Evolutionary conservation across 2,329 filamentous ascomycete species (phyloP).

Genomic region (Fusarium secorum): DNA sequence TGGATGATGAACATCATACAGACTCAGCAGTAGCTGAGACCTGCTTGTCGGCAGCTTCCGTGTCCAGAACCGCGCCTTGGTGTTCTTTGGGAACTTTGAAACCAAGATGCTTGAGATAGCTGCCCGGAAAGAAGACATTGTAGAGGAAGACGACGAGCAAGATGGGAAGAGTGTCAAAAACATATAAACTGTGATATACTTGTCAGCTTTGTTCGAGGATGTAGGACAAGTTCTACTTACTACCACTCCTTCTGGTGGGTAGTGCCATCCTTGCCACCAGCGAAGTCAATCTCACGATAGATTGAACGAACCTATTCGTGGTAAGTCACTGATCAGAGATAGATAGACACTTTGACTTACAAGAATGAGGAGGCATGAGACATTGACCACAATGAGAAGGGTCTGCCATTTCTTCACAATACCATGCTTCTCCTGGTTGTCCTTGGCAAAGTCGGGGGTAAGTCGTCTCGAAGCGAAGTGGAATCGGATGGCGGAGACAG

Average conservation of each 20-base stretch:
- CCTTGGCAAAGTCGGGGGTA: conserved; percentile 13
- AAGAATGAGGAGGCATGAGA: conserved; percentile 31
- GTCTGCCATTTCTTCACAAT: conserved; percentile 24
- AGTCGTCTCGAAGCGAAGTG: conserved; percentile 51
- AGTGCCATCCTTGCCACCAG: conserved; percentile 19
- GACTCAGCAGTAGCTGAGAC: background rate
- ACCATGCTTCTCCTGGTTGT: conserved; percentile 22
- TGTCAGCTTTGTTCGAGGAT: background rate
- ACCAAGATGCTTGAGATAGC: conserved; percentile 28
- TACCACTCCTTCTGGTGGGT: conserved; percentile 36
- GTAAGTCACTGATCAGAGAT: rapidly evolving
- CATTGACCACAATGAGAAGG: conserved; percentile 20
- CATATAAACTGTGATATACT: background rate
- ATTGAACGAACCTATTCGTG: conserved; percentile 25
- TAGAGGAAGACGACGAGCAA: conserved; percentile 30
- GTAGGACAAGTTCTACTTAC: background rate
- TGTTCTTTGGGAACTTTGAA: conserved; percentile 20
- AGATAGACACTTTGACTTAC: background rate
- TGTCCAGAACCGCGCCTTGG: background rate
- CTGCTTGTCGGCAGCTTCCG: background rate
- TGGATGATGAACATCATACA: rapidly evolving
- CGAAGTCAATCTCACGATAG: conserved; percentile 34
- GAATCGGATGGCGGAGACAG: conserved; percentile 54
- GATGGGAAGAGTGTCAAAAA: conserved; percentile 29
- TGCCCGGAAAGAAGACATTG: conserved; percentile 30